Conservation (phyloP, 1,284 basidiomycete species). For the Somion occarium region DNA sequence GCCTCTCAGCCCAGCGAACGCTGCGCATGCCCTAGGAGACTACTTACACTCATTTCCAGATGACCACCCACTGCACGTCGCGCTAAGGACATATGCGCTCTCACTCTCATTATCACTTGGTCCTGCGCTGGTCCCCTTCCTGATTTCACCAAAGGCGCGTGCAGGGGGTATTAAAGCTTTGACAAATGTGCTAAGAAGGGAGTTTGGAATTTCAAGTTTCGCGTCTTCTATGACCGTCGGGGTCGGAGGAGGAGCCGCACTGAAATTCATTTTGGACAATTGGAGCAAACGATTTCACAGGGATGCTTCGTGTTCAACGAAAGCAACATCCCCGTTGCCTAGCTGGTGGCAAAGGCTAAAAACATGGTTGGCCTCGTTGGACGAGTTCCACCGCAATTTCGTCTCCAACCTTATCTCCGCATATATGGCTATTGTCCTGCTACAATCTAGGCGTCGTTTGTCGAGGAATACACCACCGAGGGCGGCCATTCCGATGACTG, state of each 20-base stretch:
- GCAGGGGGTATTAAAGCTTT: slow-evolving; percentile 27
- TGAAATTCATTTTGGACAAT: slow-evolving; percentile 43
- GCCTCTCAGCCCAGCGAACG: neutral
- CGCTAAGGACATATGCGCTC: slow-evolving; percentile 64
- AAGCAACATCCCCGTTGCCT: slow-evolving; percentile 4
- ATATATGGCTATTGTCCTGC: slow-evolving; percentile 47
- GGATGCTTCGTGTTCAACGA: neutral
- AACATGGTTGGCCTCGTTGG: slow-evolving; percentile 22
- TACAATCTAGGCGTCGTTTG: slow-evolving; percentile 41
- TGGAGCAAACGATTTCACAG: slow-evolving; percentile 18
- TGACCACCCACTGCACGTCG: slow-evolving; percentile 53
- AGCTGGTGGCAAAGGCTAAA: slow-evolving; percentile 1
- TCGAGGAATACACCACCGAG: neutral
- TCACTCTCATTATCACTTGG: slow-evolving; percentile 60
- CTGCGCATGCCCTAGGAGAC: slow-evolving; percentile 8
- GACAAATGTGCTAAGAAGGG: slow-evolving; percentile 42
- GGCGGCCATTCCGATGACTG: slow-evolving; percentile 6
- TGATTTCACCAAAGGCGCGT: slow-evolving; percentile 31
- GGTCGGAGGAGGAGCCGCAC: slow-evolving; percentile 54
- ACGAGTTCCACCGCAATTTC: slow-evolving; percentile 46
- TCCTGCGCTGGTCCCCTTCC: slow-evolving; percentile 53
- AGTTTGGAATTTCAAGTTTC: slow-evolving; percentile 58
- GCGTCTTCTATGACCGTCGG: slow-evolving; percentile 61
- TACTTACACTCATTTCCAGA: slow-evolving; percentile 25
- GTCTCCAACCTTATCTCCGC: slow-evolving; percentile 54